Evolutionary conservation across 768 basidiomycete species (phyloP), one percentile per base, ranked within the genome.

Genomic region (Xanthoconium purpureum): DNA sequence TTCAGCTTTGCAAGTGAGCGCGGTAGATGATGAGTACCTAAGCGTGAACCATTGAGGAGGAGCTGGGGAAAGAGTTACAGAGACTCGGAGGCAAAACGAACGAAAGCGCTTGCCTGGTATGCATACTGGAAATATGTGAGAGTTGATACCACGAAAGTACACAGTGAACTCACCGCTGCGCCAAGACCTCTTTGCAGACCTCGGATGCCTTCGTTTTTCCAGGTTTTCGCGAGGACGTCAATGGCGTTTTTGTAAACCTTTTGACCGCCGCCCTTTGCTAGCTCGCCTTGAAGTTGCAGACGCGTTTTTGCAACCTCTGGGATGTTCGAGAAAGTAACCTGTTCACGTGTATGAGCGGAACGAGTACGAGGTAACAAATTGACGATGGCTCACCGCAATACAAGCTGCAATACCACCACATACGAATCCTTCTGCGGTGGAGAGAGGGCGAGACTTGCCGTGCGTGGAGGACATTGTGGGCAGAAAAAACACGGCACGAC

Each of bases 231-330:
- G 33, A 96, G 74, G 14, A 91, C 94, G 66, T 98, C 95, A 40
- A 93, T 57, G n/a, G 88, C 89, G 68, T 87, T 91, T 57, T 83
- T 90, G 77, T 99, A 99, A 3, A 98, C 91, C 67, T 84, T 90
- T 61, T 71, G 60, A 15, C 78, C 80, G 10, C 87, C 84, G 8
- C 73, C 80, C 66, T 88, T 93, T 35, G 89, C 84, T 12, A 99
- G 83, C 72, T 98, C 97, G 28, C 96, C 97, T 68, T 98, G 94
- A 28, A 99, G 81, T 71, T 99, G 97, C 49, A 99, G 75, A 53
- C 96, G 88, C 40, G 97, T 98, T 74, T 98, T 98, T 44, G 91
- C 89, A 20, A 73, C 68, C 63, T 88, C 88, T 6, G 85, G 86
- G 13, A 87, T 85, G 61, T 91, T 91, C 6, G 88, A 89, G 52